Evolutionary conservation across 768 basidiomycete genomes (phyloP).

Genomic region (Agaricus blazei): DNA sequence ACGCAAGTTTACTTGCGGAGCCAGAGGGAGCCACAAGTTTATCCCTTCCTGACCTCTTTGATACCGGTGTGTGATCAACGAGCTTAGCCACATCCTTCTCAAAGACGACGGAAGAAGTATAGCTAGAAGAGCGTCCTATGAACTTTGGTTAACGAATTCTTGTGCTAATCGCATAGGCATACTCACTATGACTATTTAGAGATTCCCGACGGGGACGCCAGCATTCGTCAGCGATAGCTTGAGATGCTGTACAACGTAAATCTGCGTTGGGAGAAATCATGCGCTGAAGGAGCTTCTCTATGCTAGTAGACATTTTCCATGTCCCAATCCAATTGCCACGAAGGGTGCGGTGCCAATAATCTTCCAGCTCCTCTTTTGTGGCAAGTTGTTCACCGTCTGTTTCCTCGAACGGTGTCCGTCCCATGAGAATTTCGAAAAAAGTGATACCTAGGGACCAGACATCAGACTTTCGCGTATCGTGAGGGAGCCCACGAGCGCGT

Average conservation of each 20-base stretch:
- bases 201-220: conserved; percentile 41
- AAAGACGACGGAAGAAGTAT: conserved; percentile 41
- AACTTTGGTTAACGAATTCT: not conserved
- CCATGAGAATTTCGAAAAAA: conserved; percentile 91
- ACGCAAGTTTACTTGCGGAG: conserved; percentile 18
- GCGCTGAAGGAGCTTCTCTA: conserved; percentile 64
- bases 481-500: conserved; percentile 79
- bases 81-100: conserved; percentile 44
- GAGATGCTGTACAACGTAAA: conserved; percentile 62
- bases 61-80: conserved; percentile 27
- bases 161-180: conserved; percentile 5
- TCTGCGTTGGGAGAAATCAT: conserved; percentile 86
- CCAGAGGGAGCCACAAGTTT: conserved; percentile 31
- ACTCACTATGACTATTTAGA: conserved; percentile 37
- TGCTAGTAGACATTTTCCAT: conserved; percentile 61
- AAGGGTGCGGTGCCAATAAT: conserved; percentile 83
- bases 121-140: conserved; percentile 44
- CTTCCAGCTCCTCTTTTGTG: conserved; percentile 75
- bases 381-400: conserved; percentile 74
- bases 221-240: conserved; percentile 63
- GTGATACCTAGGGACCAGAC: conserved; percentile 85
- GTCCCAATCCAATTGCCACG: conserved; percentile 84
- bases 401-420: conserved; percentile 89
- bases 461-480: conserved; percentile 92
- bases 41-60: conserved; percentile 25